Conservation (phyloP, 106 monocot genomes). For the Dendrobium officinale region DNA sequence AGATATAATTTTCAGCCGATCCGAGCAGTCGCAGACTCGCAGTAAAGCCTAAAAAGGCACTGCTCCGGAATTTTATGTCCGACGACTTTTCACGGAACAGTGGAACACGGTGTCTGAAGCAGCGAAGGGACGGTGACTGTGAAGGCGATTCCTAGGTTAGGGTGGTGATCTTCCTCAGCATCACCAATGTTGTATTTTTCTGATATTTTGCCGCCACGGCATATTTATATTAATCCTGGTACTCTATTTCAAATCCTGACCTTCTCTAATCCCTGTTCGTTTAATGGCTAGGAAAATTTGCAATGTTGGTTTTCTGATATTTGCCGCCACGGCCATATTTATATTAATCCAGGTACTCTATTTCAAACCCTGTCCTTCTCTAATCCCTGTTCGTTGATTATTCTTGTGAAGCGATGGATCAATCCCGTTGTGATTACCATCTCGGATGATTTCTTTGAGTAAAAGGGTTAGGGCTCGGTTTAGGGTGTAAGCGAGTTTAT, state of each 20-base stretch:
- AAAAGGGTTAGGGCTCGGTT: background rate
- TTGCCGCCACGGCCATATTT: background rate
- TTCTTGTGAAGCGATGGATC: background rate
- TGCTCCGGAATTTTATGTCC: background rate
- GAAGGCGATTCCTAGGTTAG: background rate
- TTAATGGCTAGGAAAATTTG: no score
- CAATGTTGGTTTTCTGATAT: background rate
- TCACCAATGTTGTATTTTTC: background rate
- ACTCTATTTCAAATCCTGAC: background rate
- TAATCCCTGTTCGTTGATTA: background rate
- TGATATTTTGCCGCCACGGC: background rate
- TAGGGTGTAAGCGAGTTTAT: no score
- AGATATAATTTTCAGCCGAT: no score
- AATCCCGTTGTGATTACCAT: background rate
- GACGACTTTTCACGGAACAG: background rate
- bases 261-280: background rate
- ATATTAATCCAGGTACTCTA: constrained; percentile 2
- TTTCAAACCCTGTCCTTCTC: background rate
- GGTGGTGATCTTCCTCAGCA: background rate
- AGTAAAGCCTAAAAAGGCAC: no score
- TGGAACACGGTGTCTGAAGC: background rate
- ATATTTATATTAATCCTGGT: constrained; percentile 5
- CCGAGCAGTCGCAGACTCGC: no score
- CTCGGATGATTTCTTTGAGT: background rate
- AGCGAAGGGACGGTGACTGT: background rate